Percentiles rank a stretch among this genome's conserved stretches.
Conservation (phyloP, 805 yeast species). For the Yamadazyma sp. region DNA sequence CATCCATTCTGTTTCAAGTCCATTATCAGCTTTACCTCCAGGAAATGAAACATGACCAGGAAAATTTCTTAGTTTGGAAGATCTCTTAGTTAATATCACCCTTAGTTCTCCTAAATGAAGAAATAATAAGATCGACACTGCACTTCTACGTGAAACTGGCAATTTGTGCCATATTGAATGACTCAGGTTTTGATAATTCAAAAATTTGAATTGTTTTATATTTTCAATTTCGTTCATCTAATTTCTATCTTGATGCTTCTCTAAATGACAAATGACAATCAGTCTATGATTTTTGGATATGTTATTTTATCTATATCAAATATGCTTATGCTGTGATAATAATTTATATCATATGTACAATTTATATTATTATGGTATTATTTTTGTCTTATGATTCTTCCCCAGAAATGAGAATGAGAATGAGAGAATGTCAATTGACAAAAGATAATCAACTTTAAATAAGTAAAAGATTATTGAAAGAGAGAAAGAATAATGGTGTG, state of each 20-base stretch:
- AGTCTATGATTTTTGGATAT: too few species aligned
- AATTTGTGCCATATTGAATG: constrained; percentile 57
- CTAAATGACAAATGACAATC: too few species aligned
- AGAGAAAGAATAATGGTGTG: not conserved
- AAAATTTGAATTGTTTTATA: constrained; percentile 29
- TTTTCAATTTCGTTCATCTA: not conserved
- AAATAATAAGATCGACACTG: constrained; percentile 74
- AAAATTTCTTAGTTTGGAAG: constrained; percentile 64
- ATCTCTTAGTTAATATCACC: constrained; percentile 76
- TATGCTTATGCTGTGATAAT: too few species aligned
- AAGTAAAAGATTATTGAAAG: not conserved
- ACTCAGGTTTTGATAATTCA: constrained; percentile 25
- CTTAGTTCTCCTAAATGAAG: constrained; percentile 75
- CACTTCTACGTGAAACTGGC: constrained; percentile 69
- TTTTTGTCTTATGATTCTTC: too few species aligned
- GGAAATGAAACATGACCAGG: constrained; percentile 92
- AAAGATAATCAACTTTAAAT: not conserved
- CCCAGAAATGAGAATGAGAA: too few species aligned
- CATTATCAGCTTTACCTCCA: constrained; percentile 85
- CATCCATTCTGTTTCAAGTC: constrained; percentile 62
- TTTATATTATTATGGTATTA: too few species aligned
- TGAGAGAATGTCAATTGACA: not conserved
- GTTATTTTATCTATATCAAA: too few species aligned
- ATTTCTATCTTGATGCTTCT: too few species aligned
- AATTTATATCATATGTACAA: too few species aligned